These are phyloP conservation scores for Acanthamoeba triangularis DNA, from an alignment of 208 protist genomes.

Conservation along the genomic window DNA sequence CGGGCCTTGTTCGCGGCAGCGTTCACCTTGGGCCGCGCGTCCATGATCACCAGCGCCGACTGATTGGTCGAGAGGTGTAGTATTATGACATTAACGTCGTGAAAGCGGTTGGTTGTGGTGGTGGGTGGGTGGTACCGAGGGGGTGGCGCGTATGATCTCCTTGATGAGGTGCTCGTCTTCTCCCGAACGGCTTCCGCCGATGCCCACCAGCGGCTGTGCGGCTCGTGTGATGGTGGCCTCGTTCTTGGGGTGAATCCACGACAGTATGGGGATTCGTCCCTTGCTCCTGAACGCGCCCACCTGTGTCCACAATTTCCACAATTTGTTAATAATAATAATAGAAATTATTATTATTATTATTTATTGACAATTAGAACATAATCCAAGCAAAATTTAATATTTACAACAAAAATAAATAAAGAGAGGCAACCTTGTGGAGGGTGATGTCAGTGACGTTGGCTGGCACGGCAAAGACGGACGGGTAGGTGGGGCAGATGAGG, in stretches of 20 bases:
- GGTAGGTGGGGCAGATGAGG: conserved; percentile 59
- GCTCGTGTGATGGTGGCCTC: conserved; percentile 89
- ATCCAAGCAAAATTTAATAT: not conserved
- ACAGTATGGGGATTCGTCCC: conserved; percentile 52
- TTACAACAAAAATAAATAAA: not conserved
- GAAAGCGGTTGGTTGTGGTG: not conserved
- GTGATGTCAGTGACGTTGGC: not conserved
- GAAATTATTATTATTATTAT: too few relatives aligned
- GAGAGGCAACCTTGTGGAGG: not conserved
- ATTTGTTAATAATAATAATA: too few relatives aligned
- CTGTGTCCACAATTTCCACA: not conserved
- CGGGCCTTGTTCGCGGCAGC: conserved; percentile 90
- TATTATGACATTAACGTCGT: not conserved
- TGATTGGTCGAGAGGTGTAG: not conserved
- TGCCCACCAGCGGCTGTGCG: conserved; percentile 90
- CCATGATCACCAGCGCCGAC: conserved; percentile 87
- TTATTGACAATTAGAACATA: not conserved
- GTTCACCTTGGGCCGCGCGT: conserved; percentile 91
- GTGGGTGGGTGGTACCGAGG: not conserved
- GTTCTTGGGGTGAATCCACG: conserved; percentile 71
- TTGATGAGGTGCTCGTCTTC: conserved; percentile 74
- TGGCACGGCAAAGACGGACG: conserved; percentile 35
- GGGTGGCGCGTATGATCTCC: conserved; percentile 50
- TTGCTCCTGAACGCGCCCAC: conserved; percentile 46
- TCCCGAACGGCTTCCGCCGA: not conserved